These are phyloP conservation scores for Nepenthes mirabilis DNA, from an alignment of 148 eudicot species.

Conservation along the genomic window DNA sequence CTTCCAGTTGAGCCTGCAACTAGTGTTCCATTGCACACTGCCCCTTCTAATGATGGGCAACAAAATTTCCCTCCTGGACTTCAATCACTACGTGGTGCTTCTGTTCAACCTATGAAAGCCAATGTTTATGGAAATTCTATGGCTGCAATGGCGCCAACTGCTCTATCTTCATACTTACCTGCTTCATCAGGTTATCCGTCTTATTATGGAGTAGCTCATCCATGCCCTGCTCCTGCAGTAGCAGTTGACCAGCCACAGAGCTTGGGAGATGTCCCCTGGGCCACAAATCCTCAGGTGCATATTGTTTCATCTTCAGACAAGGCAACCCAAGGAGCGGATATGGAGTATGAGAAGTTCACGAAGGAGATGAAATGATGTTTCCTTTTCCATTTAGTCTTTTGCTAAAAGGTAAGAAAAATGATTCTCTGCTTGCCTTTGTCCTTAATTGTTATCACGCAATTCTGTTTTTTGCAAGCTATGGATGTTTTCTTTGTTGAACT, in stretches of 20 bases:
- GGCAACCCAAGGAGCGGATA: slow-evolving; percentile 34
- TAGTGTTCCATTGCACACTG: slow-evolving; percentile 24
- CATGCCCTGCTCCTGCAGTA: slow-evolving; percentile 42
- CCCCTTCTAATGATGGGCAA: slow-evolving; percentile 33
- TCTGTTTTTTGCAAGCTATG: no score
- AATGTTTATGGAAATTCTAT: slow-evolving; percentile 32
- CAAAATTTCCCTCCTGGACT: slow-evolving; percentile 54
- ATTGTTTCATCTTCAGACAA: slow-evolving; percentile 40
- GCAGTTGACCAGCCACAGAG: slow-evolving; percentile 31
- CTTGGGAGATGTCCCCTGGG: slow-evolving; percentile 70
- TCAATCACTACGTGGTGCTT: slow-evolving; percentile 34
- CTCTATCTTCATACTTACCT: slow-evolving; percentile 36
- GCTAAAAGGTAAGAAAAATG: slow-evolving; percentile 14
- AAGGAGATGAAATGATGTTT: slow-evolving; percentile 54
- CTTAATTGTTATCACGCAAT: background rate
- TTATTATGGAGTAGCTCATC: slow-evolving; percentile 58
- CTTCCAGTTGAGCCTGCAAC: slow-evolving; percentile 28
- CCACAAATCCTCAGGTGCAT: slow-evolving; percentile 44
- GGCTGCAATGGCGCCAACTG: slow-evolving; percentile 25
- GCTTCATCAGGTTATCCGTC: slow-evolving; percentile 45
- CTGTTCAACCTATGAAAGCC: slow-evolving; percentile 31
- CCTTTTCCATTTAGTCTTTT: background rate
- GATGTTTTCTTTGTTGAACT: no score
- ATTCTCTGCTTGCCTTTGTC: background rate
- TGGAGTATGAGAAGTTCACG: slow-evolving; percentile 88